Evolutionary conservation across 176 grass and related monocot genomes (phyloP).

Genomic region (Alloteropsis semialata): DNA sequence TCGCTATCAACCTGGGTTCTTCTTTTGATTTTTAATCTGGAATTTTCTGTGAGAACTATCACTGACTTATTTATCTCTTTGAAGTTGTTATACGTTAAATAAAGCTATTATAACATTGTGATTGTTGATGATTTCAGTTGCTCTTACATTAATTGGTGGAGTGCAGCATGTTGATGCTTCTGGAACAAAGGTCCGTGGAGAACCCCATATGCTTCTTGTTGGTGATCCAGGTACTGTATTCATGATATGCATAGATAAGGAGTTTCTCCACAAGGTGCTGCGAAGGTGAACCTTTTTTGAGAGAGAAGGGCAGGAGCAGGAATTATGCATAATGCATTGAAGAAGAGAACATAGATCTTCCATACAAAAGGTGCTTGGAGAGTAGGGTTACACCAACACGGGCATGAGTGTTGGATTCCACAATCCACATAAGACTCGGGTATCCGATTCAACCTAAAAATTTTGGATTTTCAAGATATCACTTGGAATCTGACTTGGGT

Average conservation of each 20-base stretch:
- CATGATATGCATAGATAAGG: neutral
- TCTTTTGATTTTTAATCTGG: neutral
- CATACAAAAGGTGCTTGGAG: too few species aligned
- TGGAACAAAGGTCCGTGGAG: conserved; percentile 91
- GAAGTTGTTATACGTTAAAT: neutral
- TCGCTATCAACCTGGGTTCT: neutral
- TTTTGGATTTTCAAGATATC: neutral
- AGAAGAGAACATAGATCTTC: neutral
- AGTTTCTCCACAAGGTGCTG: neutral
- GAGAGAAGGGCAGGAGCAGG: neutral
- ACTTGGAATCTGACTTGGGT: neutral
- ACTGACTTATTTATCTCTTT: neutral
- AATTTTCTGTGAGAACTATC: neutral
- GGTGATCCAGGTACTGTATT: conserved; percentile 85
- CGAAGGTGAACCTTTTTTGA: neutral
- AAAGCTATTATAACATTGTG: neutral
- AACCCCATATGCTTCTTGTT: conserved; percentile 99
- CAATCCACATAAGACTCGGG: neutral
- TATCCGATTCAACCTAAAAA: neutral
- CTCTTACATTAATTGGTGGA: conserved; percentile 91
- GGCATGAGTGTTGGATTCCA: neutral
- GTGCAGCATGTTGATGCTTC: conserved; percentile 88
- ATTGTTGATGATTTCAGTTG: conserved; percentile 56
- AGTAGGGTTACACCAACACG: too few species aligned
- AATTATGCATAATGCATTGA: neutral